Evolutionary conservation across 495 filamentous ascomycete species (phyloP), one percentile per base, ranked within the genome.

Genomic region (Filosporella fistucella): DNA sequence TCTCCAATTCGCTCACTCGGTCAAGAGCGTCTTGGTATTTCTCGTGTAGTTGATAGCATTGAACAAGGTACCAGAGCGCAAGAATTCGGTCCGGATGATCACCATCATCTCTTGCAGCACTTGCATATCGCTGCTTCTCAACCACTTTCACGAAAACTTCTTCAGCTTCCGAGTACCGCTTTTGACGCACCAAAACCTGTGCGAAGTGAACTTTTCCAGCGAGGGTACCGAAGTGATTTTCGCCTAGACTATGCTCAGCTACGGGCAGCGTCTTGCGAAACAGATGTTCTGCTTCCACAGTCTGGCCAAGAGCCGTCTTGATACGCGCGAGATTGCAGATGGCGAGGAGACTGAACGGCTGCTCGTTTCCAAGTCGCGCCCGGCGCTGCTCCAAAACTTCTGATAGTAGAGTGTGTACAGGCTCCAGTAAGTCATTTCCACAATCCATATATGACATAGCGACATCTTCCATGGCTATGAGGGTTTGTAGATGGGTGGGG

Each of bases 191-290:
- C 0, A 61, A 41, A 1, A 63, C 46, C 16, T 55, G 44, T 10
- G 53, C 56, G 8, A 62, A 54, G n/a, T 55, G 33, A 1, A 51
- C 34, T 12, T 52, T 51, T 1, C 62, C 69, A 10, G 44, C 42
- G 0, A 70, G 53, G 1, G 48, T 56, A 2, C 65, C 68, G 18
- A 66, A 23, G 44, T 72, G 66, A 36, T 64, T 39, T 18, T 54
- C 40, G 17, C 65, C 66, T 1, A 70, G 58, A 42, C 63, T 69
- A 1, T 68, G 55, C 24, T 64, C 56, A 1, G 56, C 68, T 32
- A 65, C 53, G 3, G 21, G 16, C 12, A 70, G 23, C 0, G 45
- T 59, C 0, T 39, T 34, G 7, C 29, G 23, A 10, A 70, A 47
- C 2, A 63, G 24, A 1, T 42, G 17, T 42, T 65, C 67, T 4